Base-by-base conservation (phyloP, 31 red algal species). In the Endocladia muricata region DNA sequence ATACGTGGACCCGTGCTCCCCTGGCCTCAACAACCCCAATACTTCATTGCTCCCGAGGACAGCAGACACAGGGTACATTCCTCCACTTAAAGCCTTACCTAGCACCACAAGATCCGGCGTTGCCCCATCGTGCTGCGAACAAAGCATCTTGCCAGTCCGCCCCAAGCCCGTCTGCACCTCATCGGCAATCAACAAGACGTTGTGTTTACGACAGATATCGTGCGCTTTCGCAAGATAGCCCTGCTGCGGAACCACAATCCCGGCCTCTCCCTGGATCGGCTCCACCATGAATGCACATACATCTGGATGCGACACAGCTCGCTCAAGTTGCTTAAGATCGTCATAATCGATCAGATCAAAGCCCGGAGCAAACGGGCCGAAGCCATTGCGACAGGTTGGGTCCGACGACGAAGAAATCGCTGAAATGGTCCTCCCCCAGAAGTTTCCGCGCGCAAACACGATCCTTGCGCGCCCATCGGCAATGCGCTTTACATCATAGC, bases 241-340 rank as follows among this genome's bases (percentile, higher is more conserved):
- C 4, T 81, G 44, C 4, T 78, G 47, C 15, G 97, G 97, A 8
- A 99, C 81, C 25, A 95, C 83, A 29, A 99, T 85, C 19, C 97
- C 97, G 7, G 97, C 97, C 61, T 99, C 97, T n/a, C 97, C 97
- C 73, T 99, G 97, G 26, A 99, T 96, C 8, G 97, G 93, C 73
- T 99, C 97, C 15, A 99, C 97, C 93, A 99, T 99, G 61, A 96
- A 96, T 5, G 93, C 97, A 13, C 77, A 80, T 1, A 96, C 89
- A 54, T 93, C 86, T 6, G 88, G 93, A n/a, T 99, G 57, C 2
- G 66, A 68, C 0, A 91, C 76, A 19, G 77, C 83, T 33, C 55
- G 55, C 49, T 99, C 90, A 19, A 99, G 54, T 21, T 85, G 72
- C 5, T 63, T 49, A 1, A 92, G 56, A 70, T 99, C 76, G 35